Evolutionary conservation across 2,329 filamentous ascomycete species (phyloP).

Genomic region (Exophiala sp.): DNA sequence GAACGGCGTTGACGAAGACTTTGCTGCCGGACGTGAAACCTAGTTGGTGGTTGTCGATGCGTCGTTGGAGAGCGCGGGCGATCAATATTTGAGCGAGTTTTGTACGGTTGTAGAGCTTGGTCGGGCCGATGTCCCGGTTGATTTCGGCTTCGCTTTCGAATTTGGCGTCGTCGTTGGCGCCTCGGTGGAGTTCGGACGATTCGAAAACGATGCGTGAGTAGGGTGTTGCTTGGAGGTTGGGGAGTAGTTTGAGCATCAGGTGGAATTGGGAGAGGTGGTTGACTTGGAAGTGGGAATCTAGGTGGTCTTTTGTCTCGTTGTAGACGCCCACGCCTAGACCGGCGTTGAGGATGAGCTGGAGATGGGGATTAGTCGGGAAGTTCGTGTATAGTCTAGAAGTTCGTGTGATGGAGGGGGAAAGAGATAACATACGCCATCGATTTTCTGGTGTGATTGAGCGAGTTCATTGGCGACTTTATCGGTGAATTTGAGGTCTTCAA

Average conservation of each 20-base stretch:
- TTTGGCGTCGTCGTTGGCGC: slow-evolving; percentile 35
- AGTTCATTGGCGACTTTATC: slow-evolving; percentile 46
- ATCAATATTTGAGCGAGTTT: slow-evolving; percentile 52
- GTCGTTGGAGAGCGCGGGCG: slow-evolving; percentile 40
- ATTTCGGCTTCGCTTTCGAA: slow-evolving; percentile 48
- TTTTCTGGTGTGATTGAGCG: slow-evolving; percentile 38
- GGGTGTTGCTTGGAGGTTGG: slow-evolving; percentile 43
- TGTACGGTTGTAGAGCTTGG: slow-evolving; percentile 47
- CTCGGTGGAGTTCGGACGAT: slow-evolving; percentile 49
- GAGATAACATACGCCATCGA: slow-evolving; percentile 37
- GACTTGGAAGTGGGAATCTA: slow-evolving; percentile 51
- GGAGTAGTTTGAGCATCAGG: slow-evolving; percentile 46
- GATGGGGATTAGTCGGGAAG: neutral
- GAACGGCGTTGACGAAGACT: slow-evolving; percentile 47
- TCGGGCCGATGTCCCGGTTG: slow-evolving; percentile 48
- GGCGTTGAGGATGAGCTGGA: slow-evolving; percentile 46
- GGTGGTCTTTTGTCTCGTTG: slow-evolving; percentile 48
- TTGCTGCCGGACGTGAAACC: slow-evolving; percentile 26
- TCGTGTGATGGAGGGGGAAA: neutral
- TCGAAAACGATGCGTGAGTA: slow-evolving; percentile 49
- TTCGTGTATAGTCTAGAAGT: no score
- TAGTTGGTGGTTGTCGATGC: slow-evolving; percentile 38
- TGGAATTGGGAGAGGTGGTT: slow-evolving; percentile 52
- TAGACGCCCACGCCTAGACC: slow-evolving; percentile 50
- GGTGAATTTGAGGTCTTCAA: slow-evolving; percentile 46